Evolutionary conservation across 805 yeast species (phyloP), one percentile per base, ranked within the genome.

Genomic region (Candida verbasci): DNA sequence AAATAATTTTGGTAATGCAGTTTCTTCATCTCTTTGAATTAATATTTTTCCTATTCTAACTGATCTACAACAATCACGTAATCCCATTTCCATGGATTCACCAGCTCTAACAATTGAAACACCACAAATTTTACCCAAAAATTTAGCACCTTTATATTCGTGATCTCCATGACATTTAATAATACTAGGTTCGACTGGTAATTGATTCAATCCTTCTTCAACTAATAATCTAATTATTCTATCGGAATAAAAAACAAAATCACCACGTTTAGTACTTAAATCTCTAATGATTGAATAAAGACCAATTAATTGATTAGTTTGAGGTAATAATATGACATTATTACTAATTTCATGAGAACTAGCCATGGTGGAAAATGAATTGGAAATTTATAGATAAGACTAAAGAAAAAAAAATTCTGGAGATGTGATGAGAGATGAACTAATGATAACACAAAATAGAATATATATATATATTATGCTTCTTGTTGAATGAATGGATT

Each of bases 91-190:
- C 99, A 93, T 93, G 29, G 95, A 83, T 62, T 93, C 99, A 47
- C 99, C 99, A 4, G 99, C 99, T 58, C 99, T 76, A 52, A 93
- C 94, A 56, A 93, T 93, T 12, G 96, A 87, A 24, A 93, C 99
- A 47, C 99, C 99, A 59, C 97, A 91, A 42, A 93, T 93, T 62
- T 86, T 88, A 29, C 98, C 97, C 52, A 78, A 65, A 59, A 91
- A 91, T 41, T 72, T 70, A 39, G 82, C 82, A 10, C 99, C 99
- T 3, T 76, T 71, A 57, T 76, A 87, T 25, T 64, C 62, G 45
- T 78, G 72, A 36, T 81, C 82, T 9, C 93, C 80, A 31, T 94
- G 91, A 24, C 97, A 89, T 35, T 72, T 71, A 31, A 93, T 82
- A 3, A 65, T 55, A 22, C 69, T 55, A 32, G 80, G 68, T 48